Conservation (phyloP, 2,329 filamentous ascomycete species). For the Ophiostoma tasmaniense region DNA sequence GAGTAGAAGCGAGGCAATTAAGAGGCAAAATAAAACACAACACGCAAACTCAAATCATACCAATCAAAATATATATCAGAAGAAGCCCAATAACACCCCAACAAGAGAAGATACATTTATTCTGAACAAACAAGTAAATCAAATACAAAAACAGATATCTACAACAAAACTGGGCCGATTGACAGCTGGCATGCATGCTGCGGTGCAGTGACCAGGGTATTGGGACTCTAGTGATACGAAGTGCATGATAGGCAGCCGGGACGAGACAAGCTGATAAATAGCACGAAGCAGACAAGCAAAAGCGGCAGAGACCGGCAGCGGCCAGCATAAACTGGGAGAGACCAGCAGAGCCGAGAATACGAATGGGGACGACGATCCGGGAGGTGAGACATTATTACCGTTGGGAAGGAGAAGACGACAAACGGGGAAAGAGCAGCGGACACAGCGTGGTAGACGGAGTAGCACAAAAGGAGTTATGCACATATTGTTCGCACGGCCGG, state of each 20-base stretch:
- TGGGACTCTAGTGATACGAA: neutral
- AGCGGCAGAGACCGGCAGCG: neutral
- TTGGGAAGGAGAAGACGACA: neutral
- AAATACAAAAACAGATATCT: neutral
- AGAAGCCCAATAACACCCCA: neutral
- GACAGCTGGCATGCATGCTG: conserved; percentile 3
- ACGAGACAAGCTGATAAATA: neutral
- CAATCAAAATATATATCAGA: neutral
- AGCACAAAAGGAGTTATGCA: neutral
- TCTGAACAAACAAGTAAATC: neutral
- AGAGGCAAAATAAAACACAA: neutral
- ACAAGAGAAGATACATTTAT: neutral
- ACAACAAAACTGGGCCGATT: neutral
- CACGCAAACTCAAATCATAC: neutral
- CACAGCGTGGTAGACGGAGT: neutral
- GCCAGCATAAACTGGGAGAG: neutral
- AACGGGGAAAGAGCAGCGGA: neutral
- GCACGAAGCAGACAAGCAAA: neutral
- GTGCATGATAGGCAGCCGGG: neutral
- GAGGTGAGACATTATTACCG: neutral
- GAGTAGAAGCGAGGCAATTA: neutral
- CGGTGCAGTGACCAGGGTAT: neutral
- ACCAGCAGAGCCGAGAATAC: neutral
- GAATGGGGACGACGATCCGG: neutral
- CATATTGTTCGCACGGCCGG: neutral